Base-by-base conservation (phyloP, 768 basidiomycete species). In the Bullera alba region DNA sequence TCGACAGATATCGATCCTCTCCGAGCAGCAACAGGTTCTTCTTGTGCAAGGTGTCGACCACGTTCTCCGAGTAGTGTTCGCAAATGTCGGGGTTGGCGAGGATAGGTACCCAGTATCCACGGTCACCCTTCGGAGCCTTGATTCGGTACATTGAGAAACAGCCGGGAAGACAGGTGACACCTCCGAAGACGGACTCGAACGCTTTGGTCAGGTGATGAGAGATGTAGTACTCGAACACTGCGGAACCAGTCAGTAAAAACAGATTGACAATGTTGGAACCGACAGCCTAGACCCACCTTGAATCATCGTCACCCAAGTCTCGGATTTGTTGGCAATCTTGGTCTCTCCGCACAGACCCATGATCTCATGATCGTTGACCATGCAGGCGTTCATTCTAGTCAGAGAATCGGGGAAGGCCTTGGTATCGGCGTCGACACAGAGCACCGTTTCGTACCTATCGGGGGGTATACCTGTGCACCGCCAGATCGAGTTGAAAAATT, bases 121-220 rank as follows among this genome's bases (percentile, higher is more conserved):
- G 81, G 52, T 86, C 84, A 41, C 90, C 91, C 74, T 97, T 99
- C n/a, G 92, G 92, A 15, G 92, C 87, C 76, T 97, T 99, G 82
- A 96, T 91, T 59, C 95, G 84, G 76, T 97, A 97, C 93, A 96
- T 97, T 60, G 85, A 88, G 81, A 99, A 99, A 77, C 95, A 99
- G 58, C 95, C 95, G 21, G 95, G 95, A 58, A 99, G 79, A 80
- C 95, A 99, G 49, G 95, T 97, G 5, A 99, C 95, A 79, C 93
- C 91, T 66, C 95, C 95, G 64, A 97, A 97, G 84, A 93, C 92
- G 3, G 92, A 90, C 76, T 99, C 95, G 78, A 97, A 97, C 3
- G 93, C 93, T 77, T 99, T 99, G 32, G 90, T 93, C 79, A 92
- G 80, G 72, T 97, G 93, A 70, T 99, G 95, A 7, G 95, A 96